phyloP scores from a whole-genome alignment of 805 yeast genomes.

The Suhomyces vadensis region DNA sequence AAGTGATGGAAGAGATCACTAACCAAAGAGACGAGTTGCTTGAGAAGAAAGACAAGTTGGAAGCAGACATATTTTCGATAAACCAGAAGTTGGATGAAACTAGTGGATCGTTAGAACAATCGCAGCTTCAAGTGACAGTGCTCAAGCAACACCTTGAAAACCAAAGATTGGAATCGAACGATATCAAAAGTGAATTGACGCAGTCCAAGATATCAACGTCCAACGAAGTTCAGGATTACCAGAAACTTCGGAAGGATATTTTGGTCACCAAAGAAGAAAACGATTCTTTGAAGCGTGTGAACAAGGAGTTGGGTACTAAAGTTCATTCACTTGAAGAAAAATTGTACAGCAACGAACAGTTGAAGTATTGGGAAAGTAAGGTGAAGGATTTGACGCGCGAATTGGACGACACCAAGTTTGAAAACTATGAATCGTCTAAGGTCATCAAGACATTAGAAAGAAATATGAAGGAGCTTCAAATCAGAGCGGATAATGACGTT shows the following conservation, averaged over 20 bases:
- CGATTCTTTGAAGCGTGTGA: conserved; percentile 57
- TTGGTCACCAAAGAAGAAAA: conserved; percentile 66
- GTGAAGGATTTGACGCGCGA: conserved; percentile 53
- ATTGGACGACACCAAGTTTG: conserved; percentile 47
- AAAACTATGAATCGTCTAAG: conserved; percentile 54
- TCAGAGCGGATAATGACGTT: conserved; percentile 51
- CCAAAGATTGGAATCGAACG: conserved; percentile 34
- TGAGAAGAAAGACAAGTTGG: conserved; percentile 33
- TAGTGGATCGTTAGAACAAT: conserved; percentile 22
- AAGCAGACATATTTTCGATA: conserved; percentile 30
- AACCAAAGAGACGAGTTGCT: conserved; percentile 63
- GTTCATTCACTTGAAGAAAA: conserved; percentile 49
- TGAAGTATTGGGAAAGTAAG: conserved; percentile 61
- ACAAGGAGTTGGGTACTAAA: conserved; percentile 50
- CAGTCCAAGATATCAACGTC: conserved; percentile 29
- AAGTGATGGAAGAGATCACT: conserved; percentile 59
- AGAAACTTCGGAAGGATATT: conserved; percentile 47
- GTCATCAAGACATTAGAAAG: conserved; percentile 51
- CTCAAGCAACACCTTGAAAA: conserved; percentile 37
- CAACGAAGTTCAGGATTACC: conserved; percentile 37
- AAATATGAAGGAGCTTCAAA: conserved; percentile 53
- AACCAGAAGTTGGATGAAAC: conserved; percentile 29
- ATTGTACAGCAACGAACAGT: conserved; percentile 51
- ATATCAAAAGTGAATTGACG: conserved; percentile 35
- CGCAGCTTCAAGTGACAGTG: conserved; percentile 29